These are phyloP conservation scores for Galerina marginata DNA, from an alignment of 768 basidiomycete genomes.

Conservation along the genomic window DNA sequence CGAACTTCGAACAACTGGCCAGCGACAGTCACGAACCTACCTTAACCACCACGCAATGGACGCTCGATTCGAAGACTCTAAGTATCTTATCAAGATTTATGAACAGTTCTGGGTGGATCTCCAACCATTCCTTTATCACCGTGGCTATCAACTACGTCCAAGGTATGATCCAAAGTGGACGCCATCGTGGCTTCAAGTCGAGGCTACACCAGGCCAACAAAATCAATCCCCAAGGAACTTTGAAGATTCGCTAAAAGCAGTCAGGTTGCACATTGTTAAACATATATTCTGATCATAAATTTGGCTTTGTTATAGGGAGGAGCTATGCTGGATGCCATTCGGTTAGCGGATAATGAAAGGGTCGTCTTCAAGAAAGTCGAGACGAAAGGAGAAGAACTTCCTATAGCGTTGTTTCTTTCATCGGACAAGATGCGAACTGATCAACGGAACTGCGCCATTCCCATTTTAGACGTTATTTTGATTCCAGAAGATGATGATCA, in stretches of 20 bases:
- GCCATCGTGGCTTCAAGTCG: conserved; percentile 9
- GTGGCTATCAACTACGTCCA: conserved; percentile 9
- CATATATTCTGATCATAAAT: no score
- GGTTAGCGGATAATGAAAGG: neutral
- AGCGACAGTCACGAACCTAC: no score
- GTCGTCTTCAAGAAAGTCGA: neutral
- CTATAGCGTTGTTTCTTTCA: neutral
- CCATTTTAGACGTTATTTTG: conserved; percentile 28
- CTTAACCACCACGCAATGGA: no score
- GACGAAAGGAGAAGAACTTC: neutral
- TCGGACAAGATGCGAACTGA: conserved; percentile 7
- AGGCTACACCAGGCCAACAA: neutral
- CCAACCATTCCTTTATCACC: conserved; percentile 1
- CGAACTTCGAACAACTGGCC: no score
- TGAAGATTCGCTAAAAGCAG: no score
- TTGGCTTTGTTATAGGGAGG: neutral
- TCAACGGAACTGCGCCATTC: conserved; percentile 29
- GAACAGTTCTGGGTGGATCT: conserved; percentile 9
- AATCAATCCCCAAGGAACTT: no score
- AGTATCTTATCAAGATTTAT: no score
- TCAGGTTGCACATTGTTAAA: no score
- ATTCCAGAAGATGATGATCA: conserved; percentile 21
- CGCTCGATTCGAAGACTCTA: no score
- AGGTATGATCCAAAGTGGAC: conserved; percentile 15
- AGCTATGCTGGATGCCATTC: neutral